Conservation (phyloP, 257 asterid species). For the Scutellaria baicalensis region DNA sequence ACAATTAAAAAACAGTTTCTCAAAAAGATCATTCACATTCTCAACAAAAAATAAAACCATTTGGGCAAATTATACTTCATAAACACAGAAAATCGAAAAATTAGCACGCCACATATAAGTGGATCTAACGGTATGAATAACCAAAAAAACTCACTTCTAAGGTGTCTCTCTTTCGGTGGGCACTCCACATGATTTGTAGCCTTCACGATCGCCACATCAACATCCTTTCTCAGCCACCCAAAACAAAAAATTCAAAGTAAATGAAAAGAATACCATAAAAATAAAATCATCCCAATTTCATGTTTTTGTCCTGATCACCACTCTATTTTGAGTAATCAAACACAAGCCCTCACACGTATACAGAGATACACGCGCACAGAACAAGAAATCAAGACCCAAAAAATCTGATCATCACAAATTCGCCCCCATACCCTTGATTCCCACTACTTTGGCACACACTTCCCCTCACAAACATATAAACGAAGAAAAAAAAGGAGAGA, state of each 20-base stretch:
- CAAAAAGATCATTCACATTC: neutral
- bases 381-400: constrained; percentile 2
- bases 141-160: constrained; percentile 63
- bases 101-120: neutral
- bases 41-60: neutral
- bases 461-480: neutral
- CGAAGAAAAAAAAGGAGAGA: neutral
- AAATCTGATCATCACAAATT: constrained; percentile 10
- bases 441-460: constrained; percentile 10
- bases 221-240: constrained; percentile 58
- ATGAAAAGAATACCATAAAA: neutral
- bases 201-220: constrained; percentile 99
- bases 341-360: neutral
- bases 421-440: neutral
- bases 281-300: constrained; percentile 12
- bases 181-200: constrained; percentile 99
- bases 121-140: constrained; percentile 28
- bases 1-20: neutral
- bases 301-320: neutral
- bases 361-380: neutral
- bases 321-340: constrained; percentile 16
- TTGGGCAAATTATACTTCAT: neutral
- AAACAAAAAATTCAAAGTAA: constrained; percentile 6
- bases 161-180: constrained; percentile 94
- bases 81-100: constrained; percentile 2